Evolutionary conservation across 2,329 filamentous ascomycete species (phyloP).

Genomic region (Fusarium fracticaudum): DNA sequence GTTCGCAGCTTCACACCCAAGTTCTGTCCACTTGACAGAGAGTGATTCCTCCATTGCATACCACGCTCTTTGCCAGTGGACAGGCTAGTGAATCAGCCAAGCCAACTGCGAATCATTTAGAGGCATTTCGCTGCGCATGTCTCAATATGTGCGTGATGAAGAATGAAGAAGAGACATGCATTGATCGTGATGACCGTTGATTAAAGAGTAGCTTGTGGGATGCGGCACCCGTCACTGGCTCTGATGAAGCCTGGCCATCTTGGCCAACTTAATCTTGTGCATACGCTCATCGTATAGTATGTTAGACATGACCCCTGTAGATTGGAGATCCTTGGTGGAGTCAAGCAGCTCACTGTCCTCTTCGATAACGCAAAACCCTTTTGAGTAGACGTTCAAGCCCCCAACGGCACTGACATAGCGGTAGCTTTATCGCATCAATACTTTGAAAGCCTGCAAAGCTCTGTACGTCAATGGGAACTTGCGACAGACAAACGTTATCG

Average conservation of each 20-base stretch:
- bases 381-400: neutral
- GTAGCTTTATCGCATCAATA: neutral
- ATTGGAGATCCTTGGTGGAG: neutral
- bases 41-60: neutral
- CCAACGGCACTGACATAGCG: neutral
- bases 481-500: neutral
- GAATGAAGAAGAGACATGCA: neutral
- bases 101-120: neutral
- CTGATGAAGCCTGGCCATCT: neutral
- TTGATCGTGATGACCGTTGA: neutral
- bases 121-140: neutral
- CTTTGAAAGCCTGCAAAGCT: neutral
- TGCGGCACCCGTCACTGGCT: neutral
- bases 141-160: neutral
- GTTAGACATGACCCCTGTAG: neutral
- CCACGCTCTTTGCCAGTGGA: neutral
- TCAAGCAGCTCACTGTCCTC: neutral
- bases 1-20: neutral
- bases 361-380: neutral
- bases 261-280: neutral
- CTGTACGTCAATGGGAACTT: neutral
- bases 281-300: neutral
- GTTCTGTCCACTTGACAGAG: neutral
- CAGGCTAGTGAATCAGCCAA: neutral
- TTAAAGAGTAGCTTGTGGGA: neutral